Base-by-base conservation (phyloP, 768 basidiomycete genomes). In the Chalciporus sphaerocephalus region DNA sequence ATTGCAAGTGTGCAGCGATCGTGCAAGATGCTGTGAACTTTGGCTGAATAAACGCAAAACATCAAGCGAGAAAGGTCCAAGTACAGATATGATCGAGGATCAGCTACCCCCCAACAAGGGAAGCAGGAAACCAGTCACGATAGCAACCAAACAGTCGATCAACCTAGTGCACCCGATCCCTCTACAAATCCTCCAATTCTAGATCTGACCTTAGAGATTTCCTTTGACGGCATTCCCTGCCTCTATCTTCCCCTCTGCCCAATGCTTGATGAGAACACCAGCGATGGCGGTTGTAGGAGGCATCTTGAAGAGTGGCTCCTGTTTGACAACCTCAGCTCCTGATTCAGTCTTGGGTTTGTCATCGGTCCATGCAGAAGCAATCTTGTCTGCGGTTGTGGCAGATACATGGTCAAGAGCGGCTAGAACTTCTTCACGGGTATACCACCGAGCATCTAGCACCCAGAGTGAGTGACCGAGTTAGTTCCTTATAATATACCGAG, bases 371-470 rank as follows among this genome's bases (percentile, higher is more conserved):
- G 24, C 58, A 47, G 47, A 51, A 40, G 32, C 50, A 12, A 40
- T 42, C 38, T 59, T 59, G 25, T 68, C 65, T 1, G 65, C 59
- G 12, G 48, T 33, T 62, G 68, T 11, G 58, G 63, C 32, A 61
- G 62, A 17, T 59, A 59, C 21, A 43, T 56, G 6, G 39, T 47
- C 8, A 16, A 96, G 69, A 6, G 92, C 79, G 0, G 71, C 66
- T 6, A 76, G 65, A 25, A 97, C 73, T 55, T 92, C 83, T 15
- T 78, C 77, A 4, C 87, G 81, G 10, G 83, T 83, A 67, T 82
- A 96, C 91, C 91, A 99, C 37, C 77, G 78, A 1, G 92, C 93
- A 59, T 97, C 93, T 93, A n/a, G n/a, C n/a, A n/a, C n/a, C n/a
- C n/a, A n/a, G 57, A 11, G 38, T 21, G 58, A n/a, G 28, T 15